Evolutionary conservation across 75 land plant species (phyloP).

Genomic region (Ceratopteris richardii): DNA sequence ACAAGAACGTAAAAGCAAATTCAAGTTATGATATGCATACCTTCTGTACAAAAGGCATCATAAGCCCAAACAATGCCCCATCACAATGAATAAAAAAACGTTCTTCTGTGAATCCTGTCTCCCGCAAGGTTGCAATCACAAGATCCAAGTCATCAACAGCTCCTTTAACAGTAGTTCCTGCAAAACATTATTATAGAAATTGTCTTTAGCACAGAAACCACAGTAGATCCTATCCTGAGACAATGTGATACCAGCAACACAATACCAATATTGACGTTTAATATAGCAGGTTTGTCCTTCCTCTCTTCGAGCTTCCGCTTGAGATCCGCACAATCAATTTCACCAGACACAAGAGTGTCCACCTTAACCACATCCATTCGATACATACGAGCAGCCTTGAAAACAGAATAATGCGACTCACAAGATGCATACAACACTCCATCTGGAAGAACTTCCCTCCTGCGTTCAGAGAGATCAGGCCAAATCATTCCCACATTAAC

Average conservation of each 20-base stretch:
- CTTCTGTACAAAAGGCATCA: constrained; percentile 98
- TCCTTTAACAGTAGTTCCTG: constrained; percentile 99
- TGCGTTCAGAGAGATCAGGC: constrained; percentile 14
- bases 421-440: constrained; percentile 86
- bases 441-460: constrained; percentile 96
- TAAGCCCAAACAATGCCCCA: constrained; percentile 95
- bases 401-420: constrained; percentile 91
- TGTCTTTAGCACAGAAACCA: too few relatives aligned
- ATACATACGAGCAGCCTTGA: constrained; percentile 97
- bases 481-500: constrained; percentile 1
- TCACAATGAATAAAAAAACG: constrained; percentile 97
- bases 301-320: constrained; percentile 44
- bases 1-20: too few relatives aligned
- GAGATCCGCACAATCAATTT: constrained; percentile 88
- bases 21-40: too few relatives aligned
- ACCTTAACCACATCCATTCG: constrained; percentile 90
- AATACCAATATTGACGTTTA: constrained; percentile 92
- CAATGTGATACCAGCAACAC: too few relatives aligned
- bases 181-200: background rate
- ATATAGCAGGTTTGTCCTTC: constrained; percentile 84
- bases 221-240: too few relatives aligned
- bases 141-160: constrained; percentile 98
- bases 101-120: constrained; percentile 69
- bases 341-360: constrained; percentile 71
- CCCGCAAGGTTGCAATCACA: constrained; percentile 75